These are phyloP conservation scores for Antitrichia curtipendula DNA, from an alignment of 225 moss, liverwort and hornwort species.

Conservation along the genomic window DNA sequence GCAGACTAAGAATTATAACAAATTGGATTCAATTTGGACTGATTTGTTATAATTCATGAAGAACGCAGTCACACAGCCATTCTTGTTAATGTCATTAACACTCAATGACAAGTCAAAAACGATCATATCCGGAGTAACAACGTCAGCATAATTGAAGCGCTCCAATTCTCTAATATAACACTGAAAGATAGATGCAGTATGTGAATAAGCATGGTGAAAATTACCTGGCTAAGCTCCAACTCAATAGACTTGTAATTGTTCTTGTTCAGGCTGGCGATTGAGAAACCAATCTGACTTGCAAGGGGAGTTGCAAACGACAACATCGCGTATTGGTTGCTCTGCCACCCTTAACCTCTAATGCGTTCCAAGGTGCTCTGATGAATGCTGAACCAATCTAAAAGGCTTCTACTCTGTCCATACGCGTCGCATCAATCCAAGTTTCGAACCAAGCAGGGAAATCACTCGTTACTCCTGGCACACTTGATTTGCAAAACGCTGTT, in stretches of 20 bases:
- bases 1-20: neutral
- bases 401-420: neutral
- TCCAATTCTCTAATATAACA: neutral
- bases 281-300: constrained; percentile 87
- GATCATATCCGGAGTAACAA: neutral
- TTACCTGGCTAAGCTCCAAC: constrained; percentile 80
- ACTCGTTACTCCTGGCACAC: neutral
- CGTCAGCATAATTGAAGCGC: neutral
- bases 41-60: too few relatives aligned
- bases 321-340: constrained; percentile 38
- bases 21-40: neutral
- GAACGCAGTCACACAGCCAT: neutral
- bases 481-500: neutral
- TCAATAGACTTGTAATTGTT: constrained; percentile 75
- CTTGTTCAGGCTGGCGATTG: constrained; percentile 73
- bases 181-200: neutral
- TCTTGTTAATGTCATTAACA: neutral
- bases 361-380: neutral
- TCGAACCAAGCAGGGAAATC: neutral
- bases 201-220: neutral
- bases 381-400: constrained; percentile 1
- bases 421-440: neutral
- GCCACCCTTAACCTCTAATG: neutral
- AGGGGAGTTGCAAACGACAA: constrained; percentile 84
- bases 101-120: neutral